phyloP scores from a whole-genome alignment of 2,329 filamentous ascomycete genomes.

The Phaeosphaeriaceae sp. region DNA sequence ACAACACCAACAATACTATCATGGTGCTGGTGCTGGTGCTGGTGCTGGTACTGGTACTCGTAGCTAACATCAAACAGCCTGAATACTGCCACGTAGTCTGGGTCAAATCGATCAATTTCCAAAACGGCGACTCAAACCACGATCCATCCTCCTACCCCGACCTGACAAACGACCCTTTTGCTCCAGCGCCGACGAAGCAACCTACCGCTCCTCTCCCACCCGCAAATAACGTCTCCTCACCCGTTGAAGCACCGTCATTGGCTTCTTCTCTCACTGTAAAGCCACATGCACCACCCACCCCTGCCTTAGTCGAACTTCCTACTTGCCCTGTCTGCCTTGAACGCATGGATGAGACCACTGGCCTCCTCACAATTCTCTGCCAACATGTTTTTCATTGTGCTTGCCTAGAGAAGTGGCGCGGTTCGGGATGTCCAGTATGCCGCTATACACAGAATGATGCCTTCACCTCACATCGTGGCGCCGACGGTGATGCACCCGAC shows the following conservation, averaged over 20 bases:
- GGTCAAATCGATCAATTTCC: conserved; percentile 88
- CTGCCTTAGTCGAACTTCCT: conserved; percentile 85
- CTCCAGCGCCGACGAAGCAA: conserved; percentile 56
- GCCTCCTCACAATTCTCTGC: conserved; percentile 92
- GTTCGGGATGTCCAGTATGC: conserved; percentile 91
- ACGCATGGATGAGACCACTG: conserved; percentile 97
- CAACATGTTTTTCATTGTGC: conserved; percentile 98
- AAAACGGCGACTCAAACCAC: conserved; percentile 61
- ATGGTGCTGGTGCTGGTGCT: too few species aligned
- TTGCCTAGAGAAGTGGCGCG: conserved; percentile 95
- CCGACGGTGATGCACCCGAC: conserved; percentile 55
- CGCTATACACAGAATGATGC: conserved; percentile 77
- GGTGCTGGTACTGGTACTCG: too few species aligned
- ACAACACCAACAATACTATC: too few species aligned
- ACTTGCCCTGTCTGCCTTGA: conserved; percentile 97
- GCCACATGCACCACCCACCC: conserved; percentile 75
- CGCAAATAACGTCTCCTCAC: conserved; percentile 39
- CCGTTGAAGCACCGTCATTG: conserved; percentile 40
- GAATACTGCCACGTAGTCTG: conserved; percentile 96
- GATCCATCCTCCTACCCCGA: conserved; percentile 63
- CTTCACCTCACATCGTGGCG: conserved; percentile 34
- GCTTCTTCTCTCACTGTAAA: conserved; percentile 62
- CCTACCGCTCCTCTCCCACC: conserved; percentile 44
- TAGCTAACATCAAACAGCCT: conserved; percentile 60
- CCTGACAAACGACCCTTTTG: conserved; percentile 69